Evolutionary conservation across 805 yeast species (phyloP).

Genomic region (Candida jianshihensis): DNA sequence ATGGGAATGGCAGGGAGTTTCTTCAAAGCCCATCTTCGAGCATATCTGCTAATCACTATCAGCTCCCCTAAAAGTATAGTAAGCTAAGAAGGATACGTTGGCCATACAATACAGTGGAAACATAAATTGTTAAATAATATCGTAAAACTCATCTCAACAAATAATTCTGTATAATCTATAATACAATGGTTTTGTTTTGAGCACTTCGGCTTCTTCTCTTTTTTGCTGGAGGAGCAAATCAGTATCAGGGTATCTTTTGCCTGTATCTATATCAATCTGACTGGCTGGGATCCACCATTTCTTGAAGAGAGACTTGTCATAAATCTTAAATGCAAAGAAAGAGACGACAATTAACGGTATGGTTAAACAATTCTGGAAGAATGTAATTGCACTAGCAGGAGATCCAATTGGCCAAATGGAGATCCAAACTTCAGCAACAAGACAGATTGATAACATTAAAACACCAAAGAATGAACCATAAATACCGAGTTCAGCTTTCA

Average conservation of each 20-base stretch:
- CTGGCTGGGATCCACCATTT: slow-evolving; percentile 34
- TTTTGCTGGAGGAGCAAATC: slow-evolving; percentile 49
- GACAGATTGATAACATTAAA: slow-evolving; percentile 46
- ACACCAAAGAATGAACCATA: slow-evolving; percentile 61
- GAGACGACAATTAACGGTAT: slow-evolving; percentile 31
- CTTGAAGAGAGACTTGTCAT: slow-evolving; percentile 30
- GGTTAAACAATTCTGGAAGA: slow-evolving; percentile 36
- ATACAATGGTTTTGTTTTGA: slow-evolving; percentile 38
- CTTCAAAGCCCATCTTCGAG: too few relatives aligned
- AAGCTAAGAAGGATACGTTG: too few relatives aligned
- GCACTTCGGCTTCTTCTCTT: slow-evolving; percentile 43
- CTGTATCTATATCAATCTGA: slow-evolving; percentile 55
- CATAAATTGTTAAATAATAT: neutral
- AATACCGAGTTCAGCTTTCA: slow-evolving; percentile 59
- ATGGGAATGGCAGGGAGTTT: too few relatives aligned
- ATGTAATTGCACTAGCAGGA: slow-evolving; percentile 23
- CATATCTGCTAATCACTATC: too few relatives aligned
- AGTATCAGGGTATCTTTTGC: slow-evolving; percentile 56
- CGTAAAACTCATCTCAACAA: slow-evolving; percentile 37
- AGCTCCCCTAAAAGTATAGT: too few relatives aligned
- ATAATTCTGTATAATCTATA: slow-evolving; percentile 48
- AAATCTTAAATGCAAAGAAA: slow-evolving; percentile 21
- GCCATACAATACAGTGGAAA: too few relatives aligned
- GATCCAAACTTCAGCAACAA: slow-evolving; percentile 76
- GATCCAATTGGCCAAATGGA: slow-evolving; percentile 61